These are phyloP conservation scores for Cladochytrium replicatum DNA, from an alignment of 192 early-diverging fungal genomes.

Conservation along the genomic window DNA sequence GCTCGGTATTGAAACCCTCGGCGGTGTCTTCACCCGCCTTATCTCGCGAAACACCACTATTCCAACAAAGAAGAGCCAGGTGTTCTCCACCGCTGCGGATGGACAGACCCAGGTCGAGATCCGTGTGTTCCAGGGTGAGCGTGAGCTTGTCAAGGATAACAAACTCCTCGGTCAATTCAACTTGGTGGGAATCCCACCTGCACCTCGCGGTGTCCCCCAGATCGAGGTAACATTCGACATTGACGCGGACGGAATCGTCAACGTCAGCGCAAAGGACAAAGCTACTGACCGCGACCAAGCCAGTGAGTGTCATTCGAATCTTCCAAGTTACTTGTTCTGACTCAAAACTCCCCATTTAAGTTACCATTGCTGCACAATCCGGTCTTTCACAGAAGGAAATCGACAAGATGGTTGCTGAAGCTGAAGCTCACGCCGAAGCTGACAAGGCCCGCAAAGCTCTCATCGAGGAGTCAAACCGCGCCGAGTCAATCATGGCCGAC, in stretches of 20 bases:
- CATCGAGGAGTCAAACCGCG: constrained; percentile 91
- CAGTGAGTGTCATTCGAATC: constrained; percentile 29
- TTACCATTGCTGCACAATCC: constrained; percentile 92
- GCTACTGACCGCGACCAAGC: constrained; percentile 92
- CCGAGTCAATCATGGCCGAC: constrained; percentile 81
- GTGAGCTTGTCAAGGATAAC: constrained; percentile 94
- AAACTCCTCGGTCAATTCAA: constrained; percentile 98
- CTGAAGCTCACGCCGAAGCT: constrained; percentile 82
- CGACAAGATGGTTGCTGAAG: constrained; percentile 90
- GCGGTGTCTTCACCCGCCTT: constrained; percentile 94
- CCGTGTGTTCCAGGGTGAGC: constrained; percentile 97
- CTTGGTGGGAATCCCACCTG: constrained; percentile 86
- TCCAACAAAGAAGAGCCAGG: constrained; percentile 98
- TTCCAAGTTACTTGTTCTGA: too few species aligned
- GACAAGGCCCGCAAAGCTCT: constrained; percentile 87
- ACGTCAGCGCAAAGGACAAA: constrained; percentile 94
- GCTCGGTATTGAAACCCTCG: constrained; percentile 96
- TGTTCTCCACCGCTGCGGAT: constrained; percentile 97
- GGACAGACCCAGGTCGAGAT: constrained; percentile 97
- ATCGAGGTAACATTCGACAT: constrained; percentile 99
- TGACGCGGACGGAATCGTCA: constrained; percentile 99
- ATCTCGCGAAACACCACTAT: constrained; percentile 98
- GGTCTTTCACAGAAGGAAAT: constrained; percentile 90
- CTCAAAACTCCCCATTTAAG: constrained; percentile 18
- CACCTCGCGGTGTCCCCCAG: constrained; percentile 95